These are phyloP conservation scores for Leptodontidium sp. DNA, from an alignment of 2,329 filamentous ascomycete species.

Conservation along the genomic window DNA sequence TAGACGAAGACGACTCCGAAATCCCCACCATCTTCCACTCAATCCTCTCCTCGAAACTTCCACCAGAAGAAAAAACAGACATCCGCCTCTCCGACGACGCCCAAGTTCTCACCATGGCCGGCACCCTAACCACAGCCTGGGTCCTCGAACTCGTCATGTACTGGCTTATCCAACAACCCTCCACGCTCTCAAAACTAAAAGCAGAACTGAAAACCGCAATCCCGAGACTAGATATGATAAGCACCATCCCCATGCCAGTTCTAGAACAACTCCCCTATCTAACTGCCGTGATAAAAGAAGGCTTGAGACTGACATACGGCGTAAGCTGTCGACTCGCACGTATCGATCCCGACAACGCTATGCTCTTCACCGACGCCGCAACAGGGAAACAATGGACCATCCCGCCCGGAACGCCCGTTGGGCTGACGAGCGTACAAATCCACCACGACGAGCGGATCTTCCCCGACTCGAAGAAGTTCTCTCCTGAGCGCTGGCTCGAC, in stretches of 20 bases:
- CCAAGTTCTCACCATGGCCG: slow-evolving; percentile 46
- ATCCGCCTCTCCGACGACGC: slow-evolving; percentile 48
- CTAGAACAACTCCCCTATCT: slow-evolving; percentile 46
- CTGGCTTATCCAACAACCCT: slow-evolving; percentile 48
- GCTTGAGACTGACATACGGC: slow-evolving; percentile 46
- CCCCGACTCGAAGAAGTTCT: slow-evolving; percentile 50
- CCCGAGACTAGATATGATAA: slow-evolving; percentile 28
- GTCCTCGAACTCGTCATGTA: slow-evolving; percentile 48
- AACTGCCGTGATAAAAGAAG: slow-evolving; percentile 48
- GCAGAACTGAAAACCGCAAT: slow-evolving; percentile 46
- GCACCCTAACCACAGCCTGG: slow-evolving; percentile 50
- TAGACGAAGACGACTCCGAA: slow-evolving; percentile 22
- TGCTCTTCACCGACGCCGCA: slow-evolving; percentile 32
- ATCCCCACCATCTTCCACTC: slow-evolving; percentile 43
- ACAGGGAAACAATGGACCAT: slow-evolving; percentile 34
- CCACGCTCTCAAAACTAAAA: slow-evolving; percentile 44
- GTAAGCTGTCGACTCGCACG: slow-evolving; percentile 45
- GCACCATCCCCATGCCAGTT: slow-evolving; percentile 26
- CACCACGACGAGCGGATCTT: slow-evolving; percentile 52
- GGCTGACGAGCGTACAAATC: slow-evolving; percentile 49
- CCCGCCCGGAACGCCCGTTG: slow-evolving; percentile 48
- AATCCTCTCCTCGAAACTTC: slow-evolving; percentile 43
- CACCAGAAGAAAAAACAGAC: slow-evolving; percentile 47
- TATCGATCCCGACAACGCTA: slow-evolving; percentile 40
- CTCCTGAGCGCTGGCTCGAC: slow-evolving; percentile 53